Evolutionary conservation across 495 filamentous ascomycete species (phyloP).

Genomic region (Entonaema liquescens): DNA sequence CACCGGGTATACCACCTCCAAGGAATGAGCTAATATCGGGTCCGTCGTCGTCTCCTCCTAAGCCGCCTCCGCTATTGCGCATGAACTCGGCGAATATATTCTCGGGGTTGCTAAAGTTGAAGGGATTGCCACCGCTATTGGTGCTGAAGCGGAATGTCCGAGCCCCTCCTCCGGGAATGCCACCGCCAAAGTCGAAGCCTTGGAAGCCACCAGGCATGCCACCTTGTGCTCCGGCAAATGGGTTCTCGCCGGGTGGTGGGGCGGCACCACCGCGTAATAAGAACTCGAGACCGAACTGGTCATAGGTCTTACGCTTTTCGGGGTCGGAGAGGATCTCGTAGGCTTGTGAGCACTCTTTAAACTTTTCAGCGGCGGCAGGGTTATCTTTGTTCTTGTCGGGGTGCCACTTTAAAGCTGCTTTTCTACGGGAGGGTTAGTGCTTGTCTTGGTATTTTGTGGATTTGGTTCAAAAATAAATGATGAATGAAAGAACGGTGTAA

Average conservation of each 20-base stretch:
- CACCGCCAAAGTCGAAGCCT: slow-evolving; percentile 62
- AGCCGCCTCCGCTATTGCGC: slow-evolving; percentile 59
- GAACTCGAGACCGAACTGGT: slow-evolving; percentile 94
- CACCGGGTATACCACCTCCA: slow-evolving; percentile 40
- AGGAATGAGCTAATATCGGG: slow-evolving; percentile 45
- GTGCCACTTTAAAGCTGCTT: slow-evolving; percentile 89
- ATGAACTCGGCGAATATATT: slow-evolving; percentile 87
- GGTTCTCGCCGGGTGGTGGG: slow-evolving; percentile 68
- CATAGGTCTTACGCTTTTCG: slow-evolving; percentile 95
- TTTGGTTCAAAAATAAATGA: slow-evolving; percentile 3
- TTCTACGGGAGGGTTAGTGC: slow-evolving; percentile 60
- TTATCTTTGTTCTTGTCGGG: slow-evolving; percentile 98
- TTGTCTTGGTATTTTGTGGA: background rate
- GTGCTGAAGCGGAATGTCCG: slow-evolving; percentile 81
- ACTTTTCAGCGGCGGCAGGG: slow-evolving; percentile 82
- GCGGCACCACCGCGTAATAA: slow-evolving; percentile 82
- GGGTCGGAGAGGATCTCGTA: slow-evolving; percentile 98
- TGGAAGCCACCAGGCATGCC: slow-evolving; percentile 57
- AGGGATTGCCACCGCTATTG: slow-evolving; percentile 61
- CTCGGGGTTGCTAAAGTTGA: slow-evolving; percentile 82
- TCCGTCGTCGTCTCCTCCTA: slow-evolving; percentile 50
- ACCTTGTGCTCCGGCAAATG: slow-evolving; percentile 59
- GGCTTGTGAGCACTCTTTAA: slow-evolving; percentile 94
- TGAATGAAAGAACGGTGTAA: slow-evolving; percentile 11
- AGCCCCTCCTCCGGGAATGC: slow-evolving; percentile 54